Evolutionary conservation across 1,139 yeast genomes (phyloP), one percentile per base, ranked within the genome.

Genomic region (Yamadazyma sp.): DNA sequence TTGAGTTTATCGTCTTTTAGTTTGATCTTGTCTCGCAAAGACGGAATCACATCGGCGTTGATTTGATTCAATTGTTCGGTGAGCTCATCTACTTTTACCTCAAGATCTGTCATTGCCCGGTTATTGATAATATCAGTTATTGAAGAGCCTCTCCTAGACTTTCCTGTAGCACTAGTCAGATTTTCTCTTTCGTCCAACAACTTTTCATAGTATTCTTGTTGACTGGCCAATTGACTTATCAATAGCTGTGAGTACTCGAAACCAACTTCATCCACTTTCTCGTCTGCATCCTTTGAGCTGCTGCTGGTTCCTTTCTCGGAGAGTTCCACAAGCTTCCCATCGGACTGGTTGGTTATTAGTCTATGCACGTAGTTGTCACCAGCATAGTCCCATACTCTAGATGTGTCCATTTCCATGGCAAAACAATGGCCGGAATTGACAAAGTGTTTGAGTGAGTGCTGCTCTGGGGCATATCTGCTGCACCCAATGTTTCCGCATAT

Each of bases 321-420:
- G 23, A 87, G 66, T 55, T 87, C 95, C 3, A 87, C 94, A 23
- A 87, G 59, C 51, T 87, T 87, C 0, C 96, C 96, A 58, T 87
- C 96, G 0, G 83, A 72, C 54, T 87, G 92, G 60, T 87, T 88
- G 44, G 91, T 87, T 3, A 91, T 75, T 33, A 91, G 64, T 38
- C 97, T 66, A 62, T 91, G 98, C 5, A 91, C 97, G 59, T 89
- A 91, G 47, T 81, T 82, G 56, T 91, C 97, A 1, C 92, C 92
- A 0, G 92, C 91, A 58, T 91, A 91, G 58, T 91, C 97, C 98
- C 98, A 91, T 2, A 91, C 96, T 36, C 98, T 68, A 45, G 91
- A 94, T 0, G 95, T 79, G 14, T 72, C 67, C 33, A 86, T 69
- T 56, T 89, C 96, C 96, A 91, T 88, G 0, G 96, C 87, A 64